Conservation (phyloP, 2,329 filamentous ascomycete species). For the Cercospora citrullina region DNA sequence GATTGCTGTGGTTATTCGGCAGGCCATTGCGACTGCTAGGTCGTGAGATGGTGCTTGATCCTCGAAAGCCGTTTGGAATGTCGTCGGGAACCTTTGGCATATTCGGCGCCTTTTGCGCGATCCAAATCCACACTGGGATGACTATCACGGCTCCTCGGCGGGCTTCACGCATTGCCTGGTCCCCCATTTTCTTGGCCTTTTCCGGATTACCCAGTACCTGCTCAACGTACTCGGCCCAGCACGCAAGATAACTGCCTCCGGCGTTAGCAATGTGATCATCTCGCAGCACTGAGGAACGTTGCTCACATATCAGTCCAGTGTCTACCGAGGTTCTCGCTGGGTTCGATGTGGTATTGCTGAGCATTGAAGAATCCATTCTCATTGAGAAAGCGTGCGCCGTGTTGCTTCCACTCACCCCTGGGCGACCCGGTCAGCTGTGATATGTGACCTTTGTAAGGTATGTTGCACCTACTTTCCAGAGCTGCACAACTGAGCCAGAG, state of each 20-base stretch:
- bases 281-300: no score
- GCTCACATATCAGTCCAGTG: background rate
- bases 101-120: background rate
- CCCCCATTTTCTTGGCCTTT: background rate
- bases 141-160: background rate
- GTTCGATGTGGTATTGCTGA: background rate
- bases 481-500: background rate
- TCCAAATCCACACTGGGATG: background rate
- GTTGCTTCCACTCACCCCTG: background rate
- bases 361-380: constrained; percentile 1
- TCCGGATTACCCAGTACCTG: background rate
- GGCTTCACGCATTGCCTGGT: background rate
- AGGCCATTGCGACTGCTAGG: background rate
- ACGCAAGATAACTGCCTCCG: background rate
- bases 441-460: background rate
- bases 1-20: background rate
- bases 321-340: background rate
- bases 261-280: background rate
- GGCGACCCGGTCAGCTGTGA: background rate
- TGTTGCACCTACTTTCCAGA: background rate
- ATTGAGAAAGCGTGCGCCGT: background rate
- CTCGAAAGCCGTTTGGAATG: background rate
- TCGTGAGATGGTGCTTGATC: background rate
- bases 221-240: background rate
- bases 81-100: background rate